Evolutionary conservation across 1,139 yeast genomes (phyloP).

Genomic region (Debaryomyces subglobosus): DNA sequence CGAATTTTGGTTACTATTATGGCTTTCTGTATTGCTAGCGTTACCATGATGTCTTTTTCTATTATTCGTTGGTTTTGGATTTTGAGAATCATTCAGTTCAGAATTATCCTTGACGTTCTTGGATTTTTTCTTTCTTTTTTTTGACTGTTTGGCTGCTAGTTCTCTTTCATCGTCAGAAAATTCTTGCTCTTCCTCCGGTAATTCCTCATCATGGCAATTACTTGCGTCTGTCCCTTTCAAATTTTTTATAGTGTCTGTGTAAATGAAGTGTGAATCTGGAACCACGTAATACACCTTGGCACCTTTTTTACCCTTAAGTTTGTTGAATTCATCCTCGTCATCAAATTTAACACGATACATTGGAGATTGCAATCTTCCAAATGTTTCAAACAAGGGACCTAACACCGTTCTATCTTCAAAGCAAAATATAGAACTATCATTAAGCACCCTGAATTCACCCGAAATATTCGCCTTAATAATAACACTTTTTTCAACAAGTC

Average conservation of each 20-base stretch:
- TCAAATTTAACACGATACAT: slow-evolving; percentile 75
- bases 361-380: slow-evolving; percentile 89
- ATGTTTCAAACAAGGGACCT: slow-evolving; percentile 88
- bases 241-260: slow-evolving; percentile 70
- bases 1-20: neutral
- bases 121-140: slow-evolving; percentile 55
- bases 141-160: slow-evolving; percentile 56
- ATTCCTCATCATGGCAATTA: slow-evolving; percentile 91
- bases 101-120: slow-evolving; percentile 32
- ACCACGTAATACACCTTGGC: slow-evolving; percentile 73
- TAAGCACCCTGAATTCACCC: slow-evolving; percentile 83
- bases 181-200: slow-evolving; percentile 91
- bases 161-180: slow-evolving; percentile 93
- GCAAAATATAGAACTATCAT: slow-evolving; percentile 81
- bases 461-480: slow-evolving; percentile 75
- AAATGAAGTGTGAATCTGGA: slow-evolving; percentile 75
- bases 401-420: slow-evolving; percentile 69
- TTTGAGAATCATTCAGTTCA: slow-evolving; percentile 10
- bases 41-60: slow-evolving; percentile 9
- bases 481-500: slow-evolving; percentile 71
- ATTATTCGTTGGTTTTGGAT: slow-evolving; percentile 10
- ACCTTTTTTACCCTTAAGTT: slow-evolving; percentile 54
- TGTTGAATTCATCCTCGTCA: slow-evolving; percentile 50
- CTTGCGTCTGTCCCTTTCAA: slow-evolving; percentile 93
- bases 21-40: neutral